Percentiles rank a stretch among this genome's conserved stretches.
phyloP scores from a whole-genome alignment of 768 basidiomycete genomes.

The Leccinum longicurvipes region DNA sequence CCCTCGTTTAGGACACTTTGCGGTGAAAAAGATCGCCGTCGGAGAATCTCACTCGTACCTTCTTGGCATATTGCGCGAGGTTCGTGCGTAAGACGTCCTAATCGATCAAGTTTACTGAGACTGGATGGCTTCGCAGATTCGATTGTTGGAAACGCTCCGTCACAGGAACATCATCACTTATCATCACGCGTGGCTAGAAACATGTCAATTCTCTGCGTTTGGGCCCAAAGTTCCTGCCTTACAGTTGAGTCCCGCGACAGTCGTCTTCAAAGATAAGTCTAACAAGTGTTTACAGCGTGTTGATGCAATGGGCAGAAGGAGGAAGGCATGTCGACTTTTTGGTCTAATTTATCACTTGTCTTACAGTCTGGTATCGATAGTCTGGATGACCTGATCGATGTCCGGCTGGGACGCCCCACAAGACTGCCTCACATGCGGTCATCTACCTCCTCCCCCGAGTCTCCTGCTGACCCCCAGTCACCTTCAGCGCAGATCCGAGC shows the following conservation, averaged over 20 bases:
- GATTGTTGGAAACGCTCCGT: conserved; percentile 78
- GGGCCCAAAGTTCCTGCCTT: conserved; percentile 86
- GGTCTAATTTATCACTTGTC: not conserved
- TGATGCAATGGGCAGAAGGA: conserved; percentile 94
- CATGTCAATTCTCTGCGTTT: conserved; percentile 80
- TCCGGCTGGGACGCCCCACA: conserved; percentile 62
- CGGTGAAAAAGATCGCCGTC: conserved; percentile 95
- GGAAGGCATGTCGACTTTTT: conserved; percentile 46
- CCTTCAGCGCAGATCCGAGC: conserved; percentile 73
- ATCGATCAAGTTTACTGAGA: not conserved
- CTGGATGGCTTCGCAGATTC: conserved; percentile 46
- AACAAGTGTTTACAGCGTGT: conserved; percentile 45
- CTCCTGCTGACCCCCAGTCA: conserved; percentile 42
- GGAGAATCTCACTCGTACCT: conserved; percentile 87
- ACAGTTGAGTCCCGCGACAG: conserved; percentile 51
- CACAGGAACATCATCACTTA: conserved; percentile 95
- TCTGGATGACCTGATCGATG: conserved; percentile 82
- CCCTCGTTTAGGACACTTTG: conserved; percentile 63
- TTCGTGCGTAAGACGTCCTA: conserved; percentile 24
- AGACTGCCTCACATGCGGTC: conserved; percentile 41
- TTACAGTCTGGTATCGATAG: conserved; percentile 31
- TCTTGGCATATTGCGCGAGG: conserved; percentile 77
- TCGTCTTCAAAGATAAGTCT: not conserved
- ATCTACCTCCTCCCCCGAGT: conserved; percentile 16
- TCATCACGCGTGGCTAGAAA: conserved; percentile 94